Conservation (phyloP, 306 rosid genomes). For the Begonia masoniana region DNA sequence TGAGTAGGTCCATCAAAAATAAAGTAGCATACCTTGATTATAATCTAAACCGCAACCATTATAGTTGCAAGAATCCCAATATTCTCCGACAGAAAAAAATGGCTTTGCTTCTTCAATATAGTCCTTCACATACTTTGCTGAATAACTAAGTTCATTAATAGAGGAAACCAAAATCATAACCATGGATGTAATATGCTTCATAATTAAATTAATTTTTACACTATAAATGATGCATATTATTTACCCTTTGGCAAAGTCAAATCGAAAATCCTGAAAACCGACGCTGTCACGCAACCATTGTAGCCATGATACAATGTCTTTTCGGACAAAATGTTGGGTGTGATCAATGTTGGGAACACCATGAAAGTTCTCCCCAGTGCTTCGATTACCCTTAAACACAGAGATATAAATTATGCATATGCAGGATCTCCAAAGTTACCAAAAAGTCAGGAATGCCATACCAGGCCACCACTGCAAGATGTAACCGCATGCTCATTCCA, state of each 20-base stretch:
- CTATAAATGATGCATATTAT: neutral
- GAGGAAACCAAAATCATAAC: constrained; percentile 5
- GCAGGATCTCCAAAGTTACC: neutral
- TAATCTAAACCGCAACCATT: constrained; percentile 48
- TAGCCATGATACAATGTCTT: constrained; percentile 69
- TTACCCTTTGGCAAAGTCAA: constrained; percentile 88
- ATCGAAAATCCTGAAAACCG: constrained; percentile 90
- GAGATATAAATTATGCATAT: neutral
- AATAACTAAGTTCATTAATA: constrained; percentile 27
- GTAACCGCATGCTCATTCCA: constrained; percentile 90
- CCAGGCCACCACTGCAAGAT: constrained; percentile 80
- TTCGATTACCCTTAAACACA: constrained; percentile 45
- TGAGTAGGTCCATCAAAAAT: neutral
- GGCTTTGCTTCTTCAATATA: constrained; percentile 83
- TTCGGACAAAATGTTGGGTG: constrained; percentile 69
- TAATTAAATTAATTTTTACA: neutral
- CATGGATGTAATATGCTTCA: neutral
- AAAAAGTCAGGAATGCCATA: constrained; percentile 13
- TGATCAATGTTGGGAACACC: constrained; percentile 95
- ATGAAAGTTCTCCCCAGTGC: constrained; percentile 63
- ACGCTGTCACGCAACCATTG: constrained; percentile 49
- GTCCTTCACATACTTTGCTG: constrained; percentile 77
- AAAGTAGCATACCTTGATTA: constrained; percentile 57
- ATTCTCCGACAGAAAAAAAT: constrained; percentile 70
- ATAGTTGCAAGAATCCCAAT: constrained; percentile 88